These are phyloP conservation scores for Cyclotella baltica DNA, from an alignment of 108 stramenopile genomes.

Conservation along the genomic window DNA sequence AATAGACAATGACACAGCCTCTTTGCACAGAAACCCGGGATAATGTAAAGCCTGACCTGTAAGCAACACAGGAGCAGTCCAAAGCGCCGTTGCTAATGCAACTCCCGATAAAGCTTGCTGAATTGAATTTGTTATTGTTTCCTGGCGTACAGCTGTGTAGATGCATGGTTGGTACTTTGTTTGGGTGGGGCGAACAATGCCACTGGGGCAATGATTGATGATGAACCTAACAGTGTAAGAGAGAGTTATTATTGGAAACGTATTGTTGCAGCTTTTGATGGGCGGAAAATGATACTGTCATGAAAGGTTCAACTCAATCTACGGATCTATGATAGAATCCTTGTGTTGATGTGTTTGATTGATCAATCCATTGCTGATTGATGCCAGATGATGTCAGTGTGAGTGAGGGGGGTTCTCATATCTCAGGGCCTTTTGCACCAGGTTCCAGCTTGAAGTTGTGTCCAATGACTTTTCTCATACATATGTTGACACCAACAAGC, in stretches of 20 bases:
- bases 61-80: conserved; percentile 52
- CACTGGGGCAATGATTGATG: conserved; percentile 2
- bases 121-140: background rate
- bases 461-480: too few species aligned
- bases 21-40: conserved; percentile 1
- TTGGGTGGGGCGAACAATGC: conserved; percentile 20
- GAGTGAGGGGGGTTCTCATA: too few species aligned
- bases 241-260: conserved; percentile 22
- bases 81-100: conserved; percentile 43
- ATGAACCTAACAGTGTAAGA: conserved; percentile 3
- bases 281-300: background rate
- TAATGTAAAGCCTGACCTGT: conserved; percentile 16
- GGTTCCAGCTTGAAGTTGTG: too few species aligned
- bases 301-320: too few species aligned
- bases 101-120: conserved; percentile 34
- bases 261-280: conserved; percentile 3
- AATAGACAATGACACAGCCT: conserved; percentile 32
- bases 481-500: too few species aligned
- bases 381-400: too few species aligned
- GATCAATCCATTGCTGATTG: too few species aligned
- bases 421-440: too few species aligned
- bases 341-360: too few species aligned
- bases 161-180: background rate
- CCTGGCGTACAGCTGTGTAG: background rate
- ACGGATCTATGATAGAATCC: too few species aligned